phyloP scores from a whole-genome alignment of 352 stramenopile species.

The Phytophthora citricola region DNA sequence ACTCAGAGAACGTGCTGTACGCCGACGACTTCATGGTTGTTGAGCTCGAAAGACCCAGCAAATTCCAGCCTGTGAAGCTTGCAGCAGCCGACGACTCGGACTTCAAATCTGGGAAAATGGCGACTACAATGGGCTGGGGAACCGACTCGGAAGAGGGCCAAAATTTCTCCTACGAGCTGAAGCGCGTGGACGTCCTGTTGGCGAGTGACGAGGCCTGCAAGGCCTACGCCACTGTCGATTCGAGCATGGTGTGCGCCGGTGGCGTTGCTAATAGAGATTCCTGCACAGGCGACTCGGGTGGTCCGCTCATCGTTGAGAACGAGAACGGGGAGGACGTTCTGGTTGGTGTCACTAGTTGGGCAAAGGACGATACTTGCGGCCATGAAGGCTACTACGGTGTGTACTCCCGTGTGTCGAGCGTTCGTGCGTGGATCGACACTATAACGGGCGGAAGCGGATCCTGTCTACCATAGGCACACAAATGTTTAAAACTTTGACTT shows the following conservation, averaged over 20 bases:
- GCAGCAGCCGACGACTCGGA: slow-evolving; percentile 29
- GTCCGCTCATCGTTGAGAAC: slow-evolving; percentile 44
- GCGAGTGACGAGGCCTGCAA: slow-evolving; percentile 40
- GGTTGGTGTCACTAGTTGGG: slow-evolving; percentile 59
- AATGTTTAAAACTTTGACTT: neutral
- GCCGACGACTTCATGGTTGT: slow-evolving; percentile 51
- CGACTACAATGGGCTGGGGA: slow-evolving; percentile 44
- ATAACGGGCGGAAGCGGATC: slow-evolving; percentile 16
- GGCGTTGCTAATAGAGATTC: slow-evolving; percentile 42
- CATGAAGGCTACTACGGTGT: slow-evolving; percentile 50
- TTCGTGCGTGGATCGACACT: slow-evolving; percentile 41
- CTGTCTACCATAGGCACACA: slow-evolving; percentile 9
- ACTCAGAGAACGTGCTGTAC: slow-evolving; percentile 8
- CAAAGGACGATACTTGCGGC: slow-evolving; percentile 45
- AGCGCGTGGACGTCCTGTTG: slow-evolving; percentile 42
- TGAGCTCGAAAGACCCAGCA: slow-evolving; percentile 42
- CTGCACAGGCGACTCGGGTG: slow-evolving; percentile 60
- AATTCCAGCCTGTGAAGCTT: slow-evolving; percentile 40
- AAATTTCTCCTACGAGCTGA: slow-evolving; percentile 36
- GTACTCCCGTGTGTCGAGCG: slow-evolving; percentile 58
- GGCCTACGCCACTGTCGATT: slow-evolving; percentile 29
- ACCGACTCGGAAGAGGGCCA: slow-evolving; percentile 25
- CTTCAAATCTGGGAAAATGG: slow-evolving; percentile 32
- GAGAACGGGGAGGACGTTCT: slow-evolving; percentile 29
- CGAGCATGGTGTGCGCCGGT: slow-evolving; percentile 61